A percentile compares a stretch with the other conserved stretches of the same genome.
These are phyloP conservation scores for Entomortierella lignicola DNA, from an alignment of 192 early-diverging fungal species.

Conservation along the genomic window DNA sequence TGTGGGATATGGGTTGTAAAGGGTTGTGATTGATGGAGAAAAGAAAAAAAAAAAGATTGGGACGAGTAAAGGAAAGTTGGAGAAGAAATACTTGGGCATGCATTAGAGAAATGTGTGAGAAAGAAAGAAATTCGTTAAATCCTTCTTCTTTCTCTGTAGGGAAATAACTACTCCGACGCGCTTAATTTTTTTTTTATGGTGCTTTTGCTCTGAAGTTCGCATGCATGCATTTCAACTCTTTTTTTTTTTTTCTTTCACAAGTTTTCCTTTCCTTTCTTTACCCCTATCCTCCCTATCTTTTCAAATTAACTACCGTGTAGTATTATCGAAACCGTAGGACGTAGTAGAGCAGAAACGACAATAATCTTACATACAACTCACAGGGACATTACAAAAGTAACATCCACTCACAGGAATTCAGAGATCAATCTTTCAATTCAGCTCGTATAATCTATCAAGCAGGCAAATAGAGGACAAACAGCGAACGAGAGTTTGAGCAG, in stretches of 20 bases:
- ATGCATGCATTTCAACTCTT: too few species aligned
- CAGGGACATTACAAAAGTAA: too few species aligned
- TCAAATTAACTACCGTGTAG: not conserved
- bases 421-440: not conserved
- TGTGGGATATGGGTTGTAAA: conserved; percentile 1
- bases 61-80: not conserved
- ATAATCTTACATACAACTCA: too few species aligned
- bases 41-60: not conserved
- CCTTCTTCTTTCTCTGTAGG: not conserved
- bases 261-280: not conserved
- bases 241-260: too few species aligned
- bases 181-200: not conserved
- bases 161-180: not conserved
- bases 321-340: too few species aligned
- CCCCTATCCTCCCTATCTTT: not conserved
- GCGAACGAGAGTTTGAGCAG: too few species aligned
- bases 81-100: not conserved
- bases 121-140: not conserved
- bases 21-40: not conserved
- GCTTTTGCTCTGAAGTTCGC: too few species aligned
- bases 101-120: not conserved
- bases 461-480: not conserved
- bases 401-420: not conserved
- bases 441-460: not conserved
- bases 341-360: too few species aligned